Evolutionary conservation across 225 moss, liverwort and hornwort genomes (phyloP), one percentile per base, ranked within the genome.

Genomic region (Marchantia paleacea): DNA sequence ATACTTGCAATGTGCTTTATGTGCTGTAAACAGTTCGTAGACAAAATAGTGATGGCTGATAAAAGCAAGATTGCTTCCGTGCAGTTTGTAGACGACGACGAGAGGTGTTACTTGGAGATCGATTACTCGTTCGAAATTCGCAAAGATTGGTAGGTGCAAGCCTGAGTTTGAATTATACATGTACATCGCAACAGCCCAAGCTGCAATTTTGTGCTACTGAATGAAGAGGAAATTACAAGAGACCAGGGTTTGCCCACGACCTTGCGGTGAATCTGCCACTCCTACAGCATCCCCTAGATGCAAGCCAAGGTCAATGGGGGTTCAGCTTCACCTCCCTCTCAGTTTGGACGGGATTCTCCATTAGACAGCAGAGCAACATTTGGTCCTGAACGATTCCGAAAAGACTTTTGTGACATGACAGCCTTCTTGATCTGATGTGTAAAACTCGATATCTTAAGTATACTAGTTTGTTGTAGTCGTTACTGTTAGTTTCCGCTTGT

Each of bases 81-180:
- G 87, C 87, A 87, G 87, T 87, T 87, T 73, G 63, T 87, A 25
- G 87, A 87, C 22, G 87, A 87, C 22, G 87, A 87, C 55, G 82
- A 85, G n/a, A 82, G 74, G 74, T 87, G 87, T 54, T 87, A 87
- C 55, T 75, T 87, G 84, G 87, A 87, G 80, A 84, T 87, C 26
- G 82, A 87, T 80, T 87, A 87, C 75, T 82, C 84, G 11, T 87
- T 87, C 80, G 87, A 87, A 26, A 87, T 87, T 78, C 84, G 87
- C 57, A 87, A 87, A 78, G 84, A 85, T 80, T 87, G 87, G 87
- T 85, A 87, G 84, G 83, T 86, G 61, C 50, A 48, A 79, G 5
- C 47, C 52, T 75, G 29, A 54, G 67, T 57, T 52, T 31, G 71
- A 65, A 78, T 75, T 58, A 30, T 29, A 57, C 15, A 53, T 74